Evolutionary conservation across 2,329 filamentous ascomycete species (phyloP), one percentile per base, ranked within the genome.

Genomic region (Knufia fluminis): DNA sequence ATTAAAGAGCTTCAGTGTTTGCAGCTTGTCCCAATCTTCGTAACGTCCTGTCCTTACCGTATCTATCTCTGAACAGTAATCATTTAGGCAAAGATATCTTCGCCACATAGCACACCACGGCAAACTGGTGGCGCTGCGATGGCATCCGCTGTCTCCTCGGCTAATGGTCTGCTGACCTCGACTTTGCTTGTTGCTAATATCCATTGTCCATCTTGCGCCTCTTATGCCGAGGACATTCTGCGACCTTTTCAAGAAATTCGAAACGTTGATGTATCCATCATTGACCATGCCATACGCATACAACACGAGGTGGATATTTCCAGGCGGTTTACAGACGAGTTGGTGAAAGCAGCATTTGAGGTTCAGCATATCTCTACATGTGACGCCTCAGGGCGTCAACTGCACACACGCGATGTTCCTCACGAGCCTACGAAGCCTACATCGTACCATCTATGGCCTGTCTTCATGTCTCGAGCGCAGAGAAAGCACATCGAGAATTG

Each of bases 401-500:
- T 45, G 16, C 16, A 33, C 16, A 12, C 26, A 20, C 16, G n/a
- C 17, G 33, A 24, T 26, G 24, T 36, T 22, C 20, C 20, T 26
- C 26, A 20, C 9, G 28, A 42, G 16, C 39, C 8, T 8, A 42
- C 16, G 20, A 42, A 42, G 22, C 22, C 10, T 8, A 23, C 39
- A 38, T 42, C 39, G 20, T 24, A 24, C 39, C 19, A 51, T 22
- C 51, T 49, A 40, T 57, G 45, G 23, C 51, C 14, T 44, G 52
- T 44, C 38, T 48, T 51, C 50, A 54, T 50, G 53, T 54, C 50
- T 50, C 56, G 49, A 56, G 52, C 46, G 50, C 57, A 56, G 16
- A 62, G 53, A 28, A 62, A 62, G 48, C 70, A 77, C 54, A 62
- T 76, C 31, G 66, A 71, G 49, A 76, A 75, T 49, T 77, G 74